Percentiles rank a stretch among this genome's conserved stretches.
Conservation (phyloP, 1,284 basidiomycete genomes). For the Flammula alnicola region DNA sequence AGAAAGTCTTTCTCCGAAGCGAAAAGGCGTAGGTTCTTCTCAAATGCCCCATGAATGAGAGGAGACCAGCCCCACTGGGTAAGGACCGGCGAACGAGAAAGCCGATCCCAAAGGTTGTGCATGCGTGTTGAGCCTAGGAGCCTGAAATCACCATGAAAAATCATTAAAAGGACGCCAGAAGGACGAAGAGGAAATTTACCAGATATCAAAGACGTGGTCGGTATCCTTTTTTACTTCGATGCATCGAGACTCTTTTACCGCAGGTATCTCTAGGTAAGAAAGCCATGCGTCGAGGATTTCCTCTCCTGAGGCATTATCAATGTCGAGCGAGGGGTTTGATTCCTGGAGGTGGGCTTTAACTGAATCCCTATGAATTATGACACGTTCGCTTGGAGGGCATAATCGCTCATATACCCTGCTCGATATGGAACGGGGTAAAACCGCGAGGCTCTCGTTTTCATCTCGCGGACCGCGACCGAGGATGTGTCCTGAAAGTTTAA, state of each 20-base stretch:
- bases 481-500: constrained; percentile 18
- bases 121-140: constrained; percentile 47
- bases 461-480: constrained; percentile 29
- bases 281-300: constrained; percentile 44
- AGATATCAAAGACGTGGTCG: constrained; percentile 47
- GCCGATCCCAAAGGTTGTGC: constrained; percentile 46
- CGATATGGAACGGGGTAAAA: constrained; percentile 47
- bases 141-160: constrained; percentile 30
- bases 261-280: constrained; percentile 38
- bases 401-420: constrained; percentile 44
- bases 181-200: constrained; percentile 34
- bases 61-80: constrained; percentile 52
- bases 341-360: constrained; percentile 15
- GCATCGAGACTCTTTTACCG: constrained; percentile 40
- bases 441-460: constrained; percentile 23
- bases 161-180: background rate
- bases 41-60: constrained; percentile 39
- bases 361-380: constrained; percentile 15
- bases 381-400: constrained; percentile 43
- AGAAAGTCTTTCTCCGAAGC: too few species aligned
- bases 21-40: constrained; percentile 18
- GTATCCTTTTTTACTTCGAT: constrained; percentile 41
- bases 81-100: constrained; percentile 50
- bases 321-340: background rate
- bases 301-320: constrained; percentile 26